Base-by-base conservation (phyloP, 2,329 filamentous ascomycete genomes). In the Sclerotinia borealis region DNA sequence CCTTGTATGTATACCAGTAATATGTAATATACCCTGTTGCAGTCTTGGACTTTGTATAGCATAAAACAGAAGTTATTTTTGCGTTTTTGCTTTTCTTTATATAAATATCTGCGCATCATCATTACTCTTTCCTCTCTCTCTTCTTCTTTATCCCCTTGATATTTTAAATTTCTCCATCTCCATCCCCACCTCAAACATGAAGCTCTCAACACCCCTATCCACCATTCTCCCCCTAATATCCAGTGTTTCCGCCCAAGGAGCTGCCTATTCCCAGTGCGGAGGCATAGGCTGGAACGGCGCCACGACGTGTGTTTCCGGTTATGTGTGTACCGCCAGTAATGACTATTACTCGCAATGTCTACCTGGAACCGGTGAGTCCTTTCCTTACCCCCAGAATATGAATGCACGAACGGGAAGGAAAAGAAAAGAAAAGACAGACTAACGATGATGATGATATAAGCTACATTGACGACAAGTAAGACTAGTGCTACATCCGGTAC, bases 301-400 rank as follows among this genome's bases (percentile, higher is more conserved):
- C 4, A 75, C 69, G 6, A 67, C 64, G 43, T 76, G 74, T 63
- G 68, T 71, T 19, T 68, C 71, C 8, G 74, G 73, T 25, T 74
- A 69, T 55, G 65, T 64, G 41, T 76, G 73, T 64, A 63, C 64
- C 22, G 60, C 29, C 25, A 45, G 51, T n/a, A 74, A 71, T 64
- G 52, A 66, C 0, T 75, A 71, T 54, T 76, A 75, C 59, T 71
- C 69, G 10, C 74, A 76, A 65, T 76, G 75, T 61, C 19, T 69
- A 13, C 65, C 68, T 52, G 65, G 65, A 13, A 65, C 50, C 19
- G 39, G 62, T 64, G 8, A 61, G 56, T 48, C 8, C 9, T n/a
- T 51, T 31, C 5, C 3, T 19, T 17, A 17, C 29, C 37, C 17
- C 8, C n/a, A 19, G 34, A n/a, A 2, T 7, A 27, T 29, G 15